These are phyloP conservation scores for Cutaneotrichosporon curvatum DNA, from an alignment of 1,284 basidiomycete genomes.

Conservation along the genomic window DNA sequence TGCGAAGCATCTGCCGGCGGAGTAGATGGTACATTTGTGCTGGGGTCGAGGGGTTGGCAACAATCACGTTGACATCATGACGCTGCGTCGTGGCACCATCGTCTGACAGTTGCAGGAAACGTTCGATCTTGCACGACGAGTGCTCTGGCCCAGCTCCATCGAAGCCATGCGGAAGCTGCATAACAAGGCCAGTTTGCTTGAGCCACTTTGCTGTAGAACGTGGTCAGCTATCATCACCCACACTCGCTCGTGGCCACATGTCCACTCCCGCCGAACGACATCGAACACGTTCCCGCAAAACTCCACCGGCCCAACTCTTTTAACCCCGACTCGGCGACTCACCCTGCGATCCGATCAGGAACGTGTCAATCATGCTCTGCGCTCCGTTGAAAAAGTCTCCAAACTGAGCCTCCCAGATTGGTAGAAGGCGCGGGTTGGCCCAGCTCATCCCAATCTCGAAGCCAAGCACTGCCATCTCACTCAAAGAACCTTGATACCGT, in stretches of 20 bases:
- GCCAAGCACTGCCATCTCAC: constrained; percentile 73
- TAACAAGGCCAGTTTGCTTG: constrained; percentile 78
- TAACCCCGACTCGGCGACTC: constrained; percentile 28
- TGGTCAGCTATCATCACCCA: not conserved
- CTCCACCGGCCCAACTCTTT: too few relatives aligned
- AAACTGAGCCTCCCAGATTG: constrained; percentile 82
- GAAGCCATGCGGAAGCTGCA: constrained; percentile 76
- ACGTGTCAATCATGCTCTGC: constrained; percentile 81
- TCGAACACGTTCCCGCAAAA: not conserved
- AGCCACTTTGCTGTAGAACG: constrained; percentile 74
- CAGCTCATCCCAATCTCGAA: constrained; percentile 85
- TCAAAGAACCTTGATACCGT: constrained; percentile 60
- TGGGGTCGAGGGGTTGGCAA: constrained; percentile 77
- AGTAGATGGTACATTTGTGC: constrained; percentile 85
- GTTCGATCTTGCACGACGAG: constrained; percentile 73
- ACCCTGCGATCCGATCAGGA: constrained; percentile 75
- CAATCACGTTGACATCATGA: constrained; percentile 65
- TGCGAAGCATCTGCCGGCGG: constrained; percentile 69
- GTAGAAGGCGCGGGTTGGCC: constrained; percentile 68
- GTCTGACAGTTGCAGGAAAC: constrained; percentile 60
- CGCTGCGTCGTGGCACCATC: constrained; percentile 30
- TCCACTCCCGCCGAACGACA: too few relatives aligned
- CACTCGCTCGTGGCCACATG: too few relatives aligned
- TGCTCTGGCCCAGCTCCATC: constrained; percentile 89
- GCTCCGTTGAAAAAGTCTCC: constrained; percentile 90